Evolutionary conservation across 176 grass and related monocot species (phyloP).

Genomic region (Oryza brachyantha): DNA sequence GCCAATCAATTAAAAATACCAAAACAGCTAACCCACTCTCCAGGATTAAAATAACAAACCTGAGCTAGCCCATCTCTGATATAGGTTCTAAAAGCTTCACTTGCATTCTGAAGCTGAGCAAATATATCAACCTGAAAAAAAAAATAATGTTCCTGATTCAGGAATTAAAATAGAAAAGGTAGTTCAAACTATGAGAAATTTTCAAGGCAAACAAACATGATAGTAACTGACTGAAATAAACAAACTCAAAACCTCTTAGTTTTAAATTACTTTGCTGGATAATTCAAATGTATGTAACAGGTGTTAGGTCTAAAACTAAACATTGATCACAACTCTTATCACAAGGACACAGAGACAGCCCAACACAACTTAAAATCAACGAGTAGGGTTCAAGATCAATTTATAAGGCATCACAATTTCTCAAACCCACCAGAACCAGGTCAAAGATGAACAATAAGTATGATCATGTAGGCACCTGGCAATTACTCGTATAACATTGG

Average conservation of each 20-base stretch:
- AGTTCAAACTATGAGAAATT: neutral
- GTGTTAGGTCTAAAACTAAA: neutral
- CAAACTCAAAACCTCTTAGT: neutral
- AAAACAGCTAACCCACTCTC: neutral
- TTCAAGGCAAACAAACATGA: neutral
- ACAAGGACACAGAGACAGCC: neutral
- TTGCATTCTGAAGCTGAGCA: conserved; percentile 98
- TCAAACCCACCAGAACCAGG: neutral
- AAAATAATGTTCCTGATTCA: neutral
- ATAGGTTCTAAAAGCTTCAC: conserved; percentile 98
- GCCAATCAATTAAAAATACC: neutral
- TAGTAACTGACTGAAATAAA: neutral
- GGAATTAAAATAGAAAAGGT: neutral
- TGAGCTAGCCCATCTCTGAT: conserved; percentile 94
- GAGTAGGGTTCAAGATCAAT: neutral
- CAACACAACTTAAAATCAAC: neutral
- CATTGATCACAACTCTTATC: neutral
- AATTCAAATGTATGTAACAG: neutral
- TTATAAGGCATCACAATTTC: neutral
- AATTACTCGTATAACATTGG: neutral
- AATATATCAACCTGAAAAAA: conserved; percentile 92
- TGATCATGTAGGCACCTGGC: neutral
- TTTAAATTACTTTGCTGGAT: neutral
- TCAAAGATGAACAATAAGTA: neutral
- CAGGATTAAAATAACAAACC: conserved; percentile 39